Conservation (phyloP, 2,329 filamentous ascomycete species). For the Botrytis aclada region DNA sequence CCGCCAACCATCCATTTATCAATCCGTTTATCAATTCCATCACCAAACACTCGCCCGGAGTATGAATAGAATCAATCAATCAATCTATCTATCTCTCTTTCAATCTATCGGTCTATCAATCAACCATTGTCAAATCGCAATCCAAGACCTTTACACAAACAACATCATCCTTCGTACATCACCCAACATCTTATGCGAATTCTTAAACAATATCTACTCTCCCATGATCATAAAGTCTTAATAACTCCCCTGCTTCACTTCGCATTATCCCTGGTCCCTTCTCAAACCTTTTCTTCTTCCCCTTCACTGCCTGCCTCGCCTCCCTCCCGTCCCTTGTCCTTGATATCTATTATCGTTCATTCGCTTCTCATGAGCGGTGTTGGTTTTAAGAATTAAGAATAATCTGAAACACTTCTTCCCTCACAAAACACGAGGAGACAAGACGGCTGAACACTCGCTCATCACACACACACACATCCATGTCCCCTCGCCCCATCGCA, state of each 20-base stretch:
- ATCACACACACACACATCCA: background rate
- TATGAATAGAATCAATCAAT: background rate
- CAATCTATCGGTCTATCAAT: background rate
- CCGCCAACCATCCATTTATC: background rate
- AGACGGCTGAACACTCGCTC: background rate
- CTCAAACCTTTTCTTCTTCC: background rate
- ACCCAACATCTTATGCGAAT: background rate
- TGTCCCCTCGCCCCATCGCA: background rate
- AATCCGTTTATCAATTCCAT: background rate
- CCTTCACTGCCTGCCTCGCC: background rate
- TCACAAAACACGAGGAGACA: background rate
- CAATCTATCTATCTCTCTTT: background rate
- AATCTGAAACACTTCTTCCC: conserved; percentile 3
- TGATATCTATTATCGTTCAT: background rate
- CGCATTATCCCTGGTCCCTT: background rate
- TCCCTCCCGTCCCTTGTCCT: background rate
- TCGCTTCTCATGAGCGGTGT: background rate
- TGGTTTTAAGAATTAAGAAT: background rate
- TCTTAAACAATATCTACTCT: background rate
- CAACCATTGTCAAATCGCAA: background rate
- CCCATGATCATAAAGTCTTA: background rate
- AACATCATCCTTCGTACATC: background rate
- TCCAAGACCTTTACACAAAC: background rate
- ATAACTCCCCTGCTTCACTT: background rate
- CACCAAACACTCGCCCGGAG: background rate